These are phyloP conservation scores for Wallacemonas sp. DNA, from an alignment of 208 protist genomes.

Conservation along the genomic window DNA sequence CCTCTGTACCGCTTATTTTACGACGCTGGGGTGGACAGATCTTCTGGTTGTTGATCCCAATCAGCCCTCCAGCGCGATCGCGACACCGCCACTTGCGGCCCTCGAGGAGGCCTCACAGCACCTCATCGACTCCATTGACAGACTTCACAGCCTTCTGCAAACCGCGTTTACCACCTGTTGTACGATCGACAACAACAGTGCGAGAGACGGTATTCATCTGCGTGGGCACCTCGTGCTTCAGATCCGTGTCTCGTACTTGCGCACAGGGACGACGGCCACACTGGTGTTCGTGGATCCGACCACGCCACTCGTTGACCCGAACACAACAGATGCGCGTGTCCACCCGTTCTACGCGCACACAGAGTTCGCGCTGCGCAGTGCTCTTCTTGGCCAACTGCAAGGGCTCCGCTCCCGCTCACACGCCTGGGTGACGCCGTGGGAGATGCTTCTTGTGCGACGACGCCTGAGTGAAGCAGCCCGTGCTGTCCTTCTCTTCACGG, in stretches of 20 bases:
- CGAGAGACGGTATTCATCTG: not conserved
- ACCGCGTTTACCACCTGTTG: not conserved
- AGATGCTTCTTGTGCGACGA: not conserved
- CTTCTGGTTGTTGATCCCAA: too few relatives aligned
- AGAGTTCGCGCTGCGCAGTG: not conserved
- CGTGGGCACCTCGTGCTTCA: not conserved
- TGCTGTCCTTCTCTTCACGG: not conserved
- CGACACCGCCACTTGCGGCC: not conserved
- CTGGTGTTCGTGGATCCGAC: not conserved
- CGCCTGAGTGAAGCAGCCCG: not conserved
- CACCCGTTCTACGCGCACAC: conserved; percentile 3
- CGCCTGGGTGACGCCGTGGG: conserved; percentile 6
- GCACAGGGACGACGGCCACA: not conserved
- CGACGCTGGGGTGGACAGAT: not conserved
- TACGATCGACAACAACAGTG: not conserved
- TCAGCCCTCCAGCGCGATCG: too few relatives aligned
- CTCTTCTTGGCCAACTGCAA: not conserved
- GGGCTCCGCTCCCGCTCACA: not conserved
- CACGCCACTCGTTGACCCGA: not conserved
- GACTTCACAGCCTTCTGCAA: not conserved
- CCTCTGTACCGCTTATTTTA: not conserved
- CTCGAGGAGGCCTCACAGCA: not conserved
- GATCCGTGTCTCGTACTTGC: not conserved
- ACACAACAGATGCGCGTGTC: not conserved
- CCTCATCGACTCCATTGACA: not conserved